Evolutionary conservation across 2,329 filamentous ascomycete species (phyloP), one percentile per base, ranked within the genome.

Genomic region (Penicillium sp.): DNA sequence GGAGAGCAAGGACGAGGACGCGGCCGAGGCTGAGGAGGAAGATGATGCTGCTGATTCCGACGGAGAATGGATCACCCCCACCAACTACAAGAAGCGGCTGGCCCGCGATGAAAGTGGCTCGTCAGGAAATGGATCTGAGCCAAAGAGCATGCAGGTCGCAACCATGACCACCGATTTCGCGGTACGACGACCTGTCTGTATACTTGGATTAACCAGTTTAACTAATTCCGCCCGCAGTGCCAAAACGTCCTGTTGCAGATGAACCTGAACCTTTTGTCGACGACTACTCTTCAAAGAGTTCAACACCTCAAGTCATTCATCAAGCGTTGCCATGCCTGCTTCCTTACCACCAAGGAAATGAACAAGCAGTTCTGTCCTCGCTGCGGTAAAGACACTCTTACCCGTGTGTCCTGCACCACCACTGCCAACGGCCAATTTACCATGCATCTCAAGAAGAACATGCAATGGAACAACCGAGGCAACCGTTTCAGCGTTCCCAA

Each of bases 191-290:
- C 19, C 12, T 17, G 2, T 9, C 15, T 1, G 13, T 26, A n/a
- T 26, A 22, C 22, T 38, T 50, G 28, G 4, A 7, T 28, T 19
- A 9, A 37, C 17, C 26, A 51, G 17, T n/a, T 8, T 19, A 47
- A 9, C 60, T 71, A 47, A 72, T 61, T 4, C 35, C 37, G 2
- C 10, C 8, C 15, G n/a, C 35, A 78, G 76, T 78, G 76, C 58
- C 94, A 98, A 81, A 98, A 98, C 76, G 93, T 98, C 8, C 86
- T 95, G 1, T 85, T 99, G 4, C 92, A 96, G 70, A 96, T 98
- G 83, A 97, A 97, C 80, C 86, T 99, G 53, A 92, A 95, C 75
- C 87, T 97, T 12, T 85, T 97, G 61, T 93, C 93, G 0, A 86
- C 91, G 7, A 77, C 77, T 0, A 85, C 87, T 17, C 83, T 98